phyloP scores from a whole-genome alignment of 345 rosid genomes.

The Reutealis trisperma region DNA sequence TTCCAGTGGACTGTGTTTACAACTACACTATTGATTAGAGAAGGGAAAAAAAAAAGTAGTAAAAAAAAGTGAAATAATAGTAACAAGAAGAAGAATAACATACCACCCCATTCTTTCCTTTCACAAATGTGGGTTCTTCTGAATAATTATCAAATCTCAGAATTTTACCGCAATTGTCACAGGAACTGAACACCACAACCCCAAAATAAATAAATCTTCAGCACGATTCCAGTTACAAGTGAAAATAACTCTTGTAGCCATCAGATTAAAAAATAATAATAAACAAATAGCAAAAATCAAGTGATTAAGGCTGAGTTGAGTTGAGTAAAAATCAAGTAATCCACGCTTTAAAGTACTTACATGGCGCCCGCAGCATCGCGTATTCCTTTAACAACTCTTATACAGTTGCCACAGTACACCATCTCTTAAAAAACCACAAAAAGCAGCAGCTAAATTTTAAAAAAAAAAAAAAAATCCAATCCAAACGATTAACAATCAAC shows the following conservation, averaged over 20 bases:
- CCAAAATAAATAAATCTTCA: background rate
- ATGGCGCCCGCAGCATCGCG: slow-evolving; percentile 18
- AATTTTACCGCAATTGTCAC: slow-evolving; percentile 28
- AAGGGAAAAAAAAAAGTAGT: background rate
- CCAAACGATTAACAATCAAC: background rate
- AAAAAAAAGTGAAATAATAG: no score
- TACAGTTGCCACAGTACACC: slow-evolving; percentile 20
- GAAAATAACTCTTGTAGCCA: background rate
- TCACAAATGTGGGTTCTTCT: slow-evolving; percentile 24
- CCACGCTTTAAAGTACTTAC: background rate
- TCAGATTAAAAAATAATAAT: background rate
- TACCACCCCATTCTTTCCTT: slow-evolving; percentile 23
- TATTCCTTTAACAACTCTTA: background rate
- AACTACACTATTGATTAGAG: background rate
- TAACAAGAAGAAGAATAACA: background rate
- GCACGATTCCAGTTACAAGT: background rate
- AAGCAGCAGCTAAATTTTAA: background rate
- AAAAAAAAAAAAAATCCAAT: background rate
- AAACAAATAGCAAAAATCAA: background rate
- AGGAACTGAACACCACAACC: slow-evolving; percentile 24
- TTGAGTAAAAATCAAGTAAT: background rate
- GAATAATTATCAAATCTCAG: slow-evolving; percentile 23
- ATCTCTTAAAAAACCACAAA: slow-evolving; percentile 4
- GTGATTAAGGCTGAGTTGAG: no score
- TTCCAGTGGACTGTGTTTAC: background rate